Base-by-base conservation (phyloP, 1,284 basidiomycete genomes). In the Baeospora myosura region DNA sequence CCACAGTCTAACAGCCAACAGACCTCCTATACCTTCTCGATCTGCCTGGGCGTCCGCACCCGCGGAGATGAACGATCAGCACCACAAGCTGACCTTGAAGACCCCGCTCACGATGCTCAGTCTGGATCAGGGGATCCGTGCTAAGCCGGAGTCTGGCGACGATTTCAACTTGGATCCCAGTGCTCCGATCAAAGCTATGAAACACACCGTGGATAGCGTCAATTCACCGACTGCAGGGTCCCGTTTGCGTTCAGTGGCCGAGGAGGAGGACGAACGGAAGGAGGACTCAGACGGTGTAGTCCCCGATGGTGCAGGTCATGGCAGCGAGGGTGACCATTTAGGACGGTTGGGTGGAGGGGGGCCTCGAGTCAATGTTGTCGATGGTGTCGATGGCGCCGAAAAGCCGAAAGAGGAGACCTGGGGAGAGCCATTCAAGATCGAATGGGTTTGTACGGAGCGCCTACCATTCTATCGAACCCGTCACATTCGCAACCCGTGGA, bases 401-500 rank as follows among this genome's bases (percentile, higher is more conserved):
- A n/a, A n/a, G n/a, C n/a, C n/a, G n/a, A n/a, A 24, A 18, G 45
- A 49, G 38, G 41, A 47, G 37, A 55, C 60, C 1, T 87, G 81
- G 84, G 88, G 85, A 10, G 74, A 76, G 41, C 71, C 85, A 1
- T 97, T 98, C 71, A 72, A 74, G 45, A 67, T 98, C 20, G 76
- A 93, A 52, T 98, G 94, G 94, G 56, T 94, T 40, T 76, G 76
- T 49, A 84, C 80, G 0, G 67, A 76, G 5, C 72, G 76, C 3
- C 60, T 96, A n/a, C 80, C 88, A 1, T 95, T 96, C 62, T 68
- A 71, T 50, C 75, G 76, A 38, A 87, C 87, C 21, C 74, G 82
- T 32, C 84, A 90, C 55, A 61, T 95, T 40, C 79, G 90, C 29
- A 96, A 96, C 55, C 87, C 88, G 0, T 96, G 92, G 93, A 94